These are phyloP conservation scores for Didymella keratinophila DNA, from an alignment of 2,329 filamentous ascomycete genomes.

Conservation along the genomic window DNA sequence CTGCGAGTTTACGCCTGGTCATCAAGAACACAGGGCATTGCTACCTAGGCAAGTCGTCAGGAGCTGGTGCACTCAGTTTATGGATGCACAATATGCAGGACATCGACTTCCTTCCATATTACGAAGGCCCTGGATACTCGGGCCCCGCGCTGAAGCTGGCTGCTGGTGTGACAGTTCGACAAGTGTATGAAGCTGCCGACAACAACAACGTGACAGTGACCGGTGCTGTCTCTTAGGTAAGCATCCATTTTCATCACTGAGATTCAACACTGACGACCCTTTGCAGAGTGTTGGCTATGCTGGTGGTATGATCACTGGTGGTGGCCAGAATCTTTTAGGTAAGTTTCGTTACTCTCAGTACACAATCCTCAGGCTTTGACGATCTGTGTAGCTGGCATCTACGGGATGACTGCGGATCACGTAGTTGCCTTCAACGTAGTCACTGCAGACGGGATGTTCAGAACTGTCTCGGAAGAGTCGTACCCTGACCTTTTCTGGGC, in stretches of 20 bases:
- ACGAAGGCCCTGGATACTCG: background rate
- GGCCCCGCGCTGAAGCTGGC: background rate
- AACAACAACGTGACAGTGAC: background rate
- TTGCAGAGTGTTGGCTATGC: background rate
- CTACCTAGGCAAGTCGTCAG: constrained; percentile 22
- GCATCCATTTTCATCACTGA: background rate
- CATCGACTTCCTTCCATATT: constrained; percentile 15
- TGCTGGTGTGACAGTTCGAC: background rate
- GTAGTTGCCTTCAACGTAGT: background rate
- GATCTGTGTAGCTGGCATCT: background rate
- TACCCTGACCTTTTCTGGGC: background rate
- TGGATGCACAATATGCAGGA: constrained; percentile 22
- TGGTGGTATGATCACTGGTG: background rate
- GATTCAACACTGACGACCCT: background rate
- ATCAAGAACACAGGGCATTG: constrained; percentile 29
- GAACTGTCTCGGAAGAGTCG: background rate
- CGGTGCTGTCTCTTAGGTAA: background rate
- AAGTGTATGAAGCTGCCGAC: background rate
- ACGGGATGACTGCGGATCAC: background rate
- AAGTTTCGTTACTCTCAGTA: background rate
- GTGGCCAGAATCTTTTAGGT: background rate
- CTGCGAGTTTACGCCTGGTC: constrained; percentile 18
- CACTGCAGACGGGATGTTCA: background rate
- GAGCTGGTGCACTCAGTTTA: constrained; percentile 15
- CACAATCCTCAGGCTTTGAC: background rate